Evolutionary conservation across 371 early-diverging fungal genomes (phyloP), one percentile per base, ranked within the genome.

Genomic region (Rhizopus arrhizus): DNA sequence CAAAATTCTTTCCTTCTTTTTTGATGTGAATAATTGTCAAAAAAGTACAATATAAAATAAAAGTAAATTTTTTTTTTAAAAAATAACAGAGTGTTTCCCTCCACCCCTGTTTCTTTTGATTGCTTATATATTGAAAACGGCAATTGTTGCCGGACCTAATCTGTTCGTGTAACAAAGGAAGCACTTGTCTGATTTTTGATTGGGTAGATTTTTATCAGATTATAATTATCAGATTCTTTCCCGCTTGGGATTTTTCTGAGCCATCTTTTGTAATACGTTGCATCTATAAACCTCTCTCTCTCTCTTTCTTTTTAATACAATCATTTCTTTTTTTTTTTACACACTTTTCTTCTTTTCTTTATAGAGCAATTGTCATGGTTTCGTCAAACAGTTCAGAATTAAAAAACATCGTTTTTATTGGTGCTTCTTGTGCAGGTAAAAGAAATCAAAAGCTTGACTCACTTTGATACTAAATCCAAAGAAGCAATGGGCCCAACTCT

Each of bases 341-440:
- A 22, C 22, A 22, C 22, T 22, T 38, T 12, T 45, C 31, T 35
- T 40, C n/a, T 58, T 58, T 59, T 48, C 51, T 40, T 16, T 13
- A 12, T 41, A 40, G 32, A 28, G 57, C 22, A 22, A 22, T 22
- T 22, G 22, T 28, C 48, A 59, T 58, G 53, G 58, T 66, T 11
- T 41, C 62, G 12, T 31, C 49, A 34, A 33, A 56, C 8, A 22
- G 5, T 4, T 55, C 38, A 31, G 58, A 66, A 47, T 62, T 65
- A 40, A 81, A 82, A 55, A 84, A 84, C 46, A 70, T 84, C 41
- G 84, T 84, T 47, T 65, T 77, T 49, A 72, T 84, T 64, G 84
- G 84, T 42, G 84, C 81, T 33, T 81, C 81, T 10, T 78, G 73
- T 52, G 78, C 67, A 40, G 80, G 82, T 80, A 69, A 55, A 28